Evolutionary conservation across 2,329 filamentous ascomycete species (phyloP).

Genomic region (Exophiala sp.): DNA sequence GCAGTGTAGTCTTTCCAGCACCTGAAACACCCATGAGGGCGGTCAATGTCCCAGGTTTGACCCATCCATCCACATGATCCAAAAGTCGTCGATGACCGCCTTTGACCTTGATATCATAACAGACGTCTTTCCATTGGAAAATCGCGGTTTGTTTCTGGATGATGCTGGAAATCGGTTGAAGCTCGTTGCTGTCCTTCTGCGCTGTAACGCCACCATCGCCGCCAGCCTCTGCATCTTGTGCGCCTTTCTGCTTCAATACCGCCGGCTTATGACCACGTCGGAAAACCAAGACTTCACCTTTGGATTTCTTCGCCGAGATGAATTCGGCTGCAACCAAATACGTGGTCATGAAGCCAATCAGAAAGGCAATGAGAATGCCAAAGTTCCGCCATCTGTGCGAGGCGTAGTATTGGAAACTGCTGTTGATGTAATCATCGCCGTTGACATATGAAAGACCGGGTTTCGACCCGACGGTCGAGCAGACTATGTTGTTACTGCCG

Average conservation of each 20-base stretch:
- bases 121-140: conserved; percentile 81
- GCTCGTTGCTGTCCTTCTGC: conserved; percentile 27
- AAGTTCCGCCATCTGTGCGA: conserved; percentile 62
- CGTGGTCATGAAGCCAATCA: conserved; percentile 51
- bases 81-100: conserved; percentile 67
- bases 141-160: conserved; percentile 66
- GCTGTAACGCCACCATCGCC: conserved; percentile 28
- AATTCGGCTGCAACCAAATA: conserved; percentile 30
- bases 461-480: conserved; percentile 49
- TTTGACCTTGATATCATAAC: conserved; percentile 79
- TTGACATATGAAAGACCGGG: conserved; percentile 49
- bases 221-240: conserved; percentile 30
- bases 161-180: conserved; percentile 30
- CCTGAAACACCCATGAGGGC: conserved; percentile 86
- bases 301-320: conserved; percentile 35
- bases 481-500: not conserved
- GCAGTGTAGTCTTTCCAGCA: conserved; percentile 87
- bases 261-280: conserved; percentile 28
- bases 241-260: conserved; percentile 10
- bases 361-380: conserved; percentile 60
- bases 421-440: conserved; percentile 54
- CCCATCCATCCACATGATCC: conserved; percentile 84
- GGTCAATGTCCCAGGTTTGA: conserved; percentile 84
- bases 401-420: conserved; percentile 53
- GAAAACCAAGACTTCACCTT: conserved; percentile 35